Percentiles rank a stretch among this genome's conserved stretches.
Conservation (phyloP, 257 asterid species). For the Nicotiana tomentosiformis region DNA sequence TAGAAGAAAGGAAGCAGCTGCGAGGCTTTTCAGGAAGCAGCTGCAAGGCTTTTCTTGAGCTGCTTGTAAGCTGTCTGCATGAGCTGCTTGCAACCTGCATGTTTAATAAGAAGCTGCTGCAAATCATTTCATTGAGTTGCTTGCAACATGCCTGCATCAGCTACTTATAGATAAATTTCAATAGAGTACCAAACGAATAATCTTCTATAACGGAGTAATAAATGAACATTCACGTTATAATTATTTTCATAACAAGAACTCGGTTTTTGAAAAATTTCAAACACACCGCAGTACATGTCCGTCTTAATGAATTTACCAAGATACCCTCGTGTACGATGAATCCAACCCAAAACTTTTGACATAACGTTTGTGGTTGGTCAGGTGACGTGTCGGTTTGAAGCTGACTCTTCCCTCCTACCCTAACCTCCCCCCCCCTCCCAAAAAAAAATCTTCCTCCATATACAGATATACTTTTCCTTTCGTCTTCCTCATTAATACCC, state of each 20-base stretch:
- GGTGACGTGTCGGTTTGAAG: slow-evolving; percentile 29
- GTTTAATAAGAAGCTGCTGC: too few relatives aligned
- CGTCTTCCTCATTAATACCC: not conserved
- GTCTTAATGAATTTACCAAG: not conserved
- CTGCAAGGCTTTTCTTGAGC: too few relatives aligned
- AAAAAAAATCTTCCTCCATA: not conserved
- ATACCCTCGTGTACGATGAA: slow-evolving; percentile 39
- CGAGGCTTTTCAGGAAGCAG: too few relatives aligned
- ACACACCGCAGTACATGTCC: not conserved
- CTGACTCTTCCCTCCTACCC: not conserved
- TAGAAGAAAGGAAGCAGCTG: too few relatives aligned
- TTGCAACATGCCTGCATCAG: too few relatives aligned
- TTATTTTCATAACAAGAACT: not conserved
- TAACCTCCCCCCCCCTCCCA: not conserved
- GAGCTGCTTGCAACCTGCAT: too few relatives aligned
- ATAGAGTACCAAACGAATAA: too few relatives aligned
- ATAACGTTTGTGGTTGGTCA: slow-evolving; percentile 20
- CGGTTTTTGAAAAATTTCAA: not conserved
- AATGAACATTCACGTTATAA: too few relatives aligned
- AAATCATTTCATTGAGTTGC: too few relatives aligned
- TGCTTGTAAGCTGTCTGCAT: too few relatives aligned
- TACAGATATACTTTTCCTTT: not conserved
- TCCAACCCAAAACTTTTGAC: slow-evolving; percentile 39
- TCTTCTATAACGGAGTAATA: too few relatives aligned
- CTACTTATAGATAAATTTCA: too few relatives aligned